Evolutionary conservation across 2,329 filamentous ascomycete genomes (phyloP), one percentile per base, ranked within the genome.

Genomic region (Huntiella savannae): DNA sequence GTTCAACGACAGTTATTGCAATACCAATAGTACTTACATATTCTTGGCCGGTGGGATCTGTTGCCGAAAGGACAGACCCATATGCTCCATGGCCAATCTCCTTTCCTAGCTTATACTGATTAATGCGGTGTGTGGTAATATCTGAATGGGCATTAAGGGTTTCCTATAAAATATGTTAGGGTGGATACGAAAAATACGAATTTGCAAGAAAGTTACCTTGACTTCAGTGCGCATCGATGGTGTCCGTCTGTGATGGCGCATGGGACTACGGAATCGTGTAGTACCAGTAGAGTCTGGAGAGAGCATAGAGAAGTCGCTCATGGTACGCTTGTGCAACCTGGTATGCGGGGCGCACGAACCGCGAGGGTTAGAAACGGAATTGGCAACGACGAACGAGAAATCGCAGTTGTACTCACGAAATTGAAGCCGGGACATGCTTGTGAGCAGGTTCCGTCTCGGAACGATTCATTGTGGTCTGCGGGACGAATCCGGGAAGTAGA

Each of bases 1-100:
- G 39, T 35, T 11, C 5, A 16, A 5, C 4, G 33, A 32, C 11
- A 22, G 11, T 7, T 10, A 34, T 16, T 33, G 13, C 15, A 10
- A 33, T 33, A 11, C 16, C 39, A 37, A 16, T 28, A 15, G 40
- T 32, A 56, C 80, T 70, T 70, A 93, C 88, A 73, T 81, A 96
- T 82, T 96, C 86, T 44, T 77, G 75, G 37, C 86, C 88, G 63
- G 79, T 91, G 60, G 94, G 86, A 63, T 98, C 88, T 2, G 76
- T 77, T 16, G 86, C 91, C 15, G 88, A 68, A 62, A 96, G 86
- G 11, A 98, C 91, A 8, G 87, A 81, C 5, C 91, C 91, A 60
- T 93, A 98, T 0, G 88, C 96, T 13, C 91, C 91, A 53, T 86
- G 73, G n/a, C 91, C 91, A 55, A 98, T 95, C 67, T 96, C 88